phyloP scores from a whole-genome alignment of 768 basidiomycete genomes.

The Lactifluus rugatus region DNA sequence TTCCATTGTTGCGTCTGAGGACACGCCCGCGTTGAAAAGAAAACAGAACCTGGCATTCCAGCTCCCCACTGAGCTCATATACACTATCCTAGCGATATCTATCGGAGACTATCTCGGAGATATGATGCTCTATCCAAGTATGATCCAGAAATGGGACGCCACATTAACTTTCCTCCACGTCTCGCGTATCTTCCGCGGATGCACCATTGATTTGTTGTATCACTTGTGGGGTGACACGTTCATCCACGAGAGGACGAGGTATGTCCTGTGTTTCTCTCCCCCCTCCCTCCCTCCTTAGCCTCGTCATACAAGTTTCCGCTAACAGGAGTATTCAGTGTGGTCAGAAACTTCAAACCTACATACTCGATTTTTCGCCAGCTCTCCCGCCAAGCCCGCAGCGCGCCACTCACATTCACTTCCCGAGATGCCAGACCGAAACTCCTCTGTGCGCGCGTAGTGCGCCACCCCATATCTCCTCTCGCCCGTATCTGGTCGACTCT shows the following conservation, averaged over 20 bases:
- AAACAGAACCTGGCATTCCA: background rate
- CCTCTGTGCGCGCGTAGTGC: slow-evolving; percentile 15
- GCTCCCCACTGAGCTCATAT: slow-evolving; percentile 16
- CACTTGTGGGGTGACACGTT: slow-evolving; percentile 19
- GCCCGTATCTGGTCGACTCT: slow-evolving; percentile 15
- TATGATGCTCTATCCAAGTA: slow-evolving; percentile 12
- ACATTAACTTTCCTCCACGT: slow-evolving; percentile 12
- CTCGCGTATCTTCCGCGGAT: slow-evolving; percentile 12
- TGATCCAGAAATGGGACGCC: slow-evolving; percentile 7
- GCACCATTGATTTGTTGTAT: slow-evolving; percentile 15
- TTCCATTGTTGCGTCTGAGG: background rate
- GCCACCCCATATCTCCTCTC: slow-evolving; percentile 18
- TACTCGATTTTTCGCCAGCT: slow-evolving; percentile 7
- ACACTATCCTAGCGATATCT: slow-evolving; percentile 7
- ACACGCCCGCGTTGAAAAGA: background rate
- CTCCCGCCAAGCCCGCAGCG: slow-evolving; percentile 1
- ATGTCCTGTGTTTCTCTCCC: background rate
- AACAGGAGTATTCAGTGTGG: slow-evolving; percentile 1
- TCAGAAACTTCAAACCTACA: slow-evolving; percentile 17
- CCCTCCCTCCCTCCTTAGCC: background rate
- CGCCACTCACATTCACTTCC: background rate
- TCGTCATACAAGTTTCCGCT: background rate
- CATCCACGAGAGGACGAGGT: slow-evolving; percentile 14
- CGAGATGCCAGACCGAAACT: background rate
- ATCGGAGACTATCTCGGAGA: slow-evolving; percentile 14